These are phyloP conservation scores for Rubia tinctorum DNA, from an alignment of 305 asterid genomes.

Conservation along the genomic window DNA sequence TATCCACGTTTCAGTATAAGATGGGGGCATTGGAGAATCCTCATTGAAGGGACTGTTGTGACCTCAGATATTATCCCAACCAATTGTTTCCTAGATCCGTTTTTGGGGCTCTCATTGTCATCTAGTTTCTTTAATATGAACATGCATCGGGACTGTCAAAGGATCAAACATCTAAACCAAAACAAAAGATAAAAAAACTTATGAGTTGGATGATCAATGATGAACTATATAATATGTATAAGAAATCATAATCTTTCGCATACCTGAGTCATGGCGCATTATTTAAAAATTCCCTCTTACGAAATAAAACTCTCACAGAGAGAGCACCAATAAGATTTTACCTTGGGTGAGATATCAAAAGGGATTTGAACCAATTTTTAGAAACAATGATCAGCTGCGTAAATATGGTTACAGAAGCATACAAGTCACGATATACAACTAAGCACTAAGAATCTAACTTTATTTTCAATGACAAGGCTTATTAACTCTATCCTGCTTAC, in stretches of 20 bases:
- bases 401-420: background rate
- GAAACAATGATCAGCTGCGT: constrained; percentile 9
- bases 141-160: constrained; percentile 82
- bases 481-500: constrained; percentile 78
- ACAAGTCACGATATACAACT: background rate
- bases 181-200: constrained; percentile 10
- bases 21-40: constrained; percentile 37
- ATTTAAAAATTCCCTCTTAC: too few relatives aligned
- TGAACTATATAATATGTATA: background rate
- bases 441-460: background rate
- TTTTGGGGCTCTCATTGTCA: constrained; percentile 63
- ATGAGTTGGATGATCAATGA: background rate
- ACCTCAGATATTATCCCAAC: constrained; percentile 66
- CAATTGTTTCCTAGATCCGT: constrained; percentile 68
- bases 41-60: constrained; percentile 39
- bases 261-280: constrained; percentile 61
- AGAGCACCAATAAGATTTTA: too few relatives aligned
- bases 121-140: constrained; percentile 51
- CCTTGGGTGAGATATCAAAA: constrained; percentile 62
- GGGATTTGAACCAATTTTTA: constrained; percentile 58
- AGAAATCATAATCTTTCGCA: background rate
- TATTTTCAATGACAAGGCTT: background rate
- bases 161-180: constrained; percentile 87
- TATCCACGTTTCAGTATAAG: constrained; percentile 37
- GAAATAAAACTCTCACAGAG: too few relatives aligned